Evolutionary conservation across 2,329 filamentous ascomycete genomes (phyloP).

Genomic region (Colletotrichum euphorbiae): DNA sequence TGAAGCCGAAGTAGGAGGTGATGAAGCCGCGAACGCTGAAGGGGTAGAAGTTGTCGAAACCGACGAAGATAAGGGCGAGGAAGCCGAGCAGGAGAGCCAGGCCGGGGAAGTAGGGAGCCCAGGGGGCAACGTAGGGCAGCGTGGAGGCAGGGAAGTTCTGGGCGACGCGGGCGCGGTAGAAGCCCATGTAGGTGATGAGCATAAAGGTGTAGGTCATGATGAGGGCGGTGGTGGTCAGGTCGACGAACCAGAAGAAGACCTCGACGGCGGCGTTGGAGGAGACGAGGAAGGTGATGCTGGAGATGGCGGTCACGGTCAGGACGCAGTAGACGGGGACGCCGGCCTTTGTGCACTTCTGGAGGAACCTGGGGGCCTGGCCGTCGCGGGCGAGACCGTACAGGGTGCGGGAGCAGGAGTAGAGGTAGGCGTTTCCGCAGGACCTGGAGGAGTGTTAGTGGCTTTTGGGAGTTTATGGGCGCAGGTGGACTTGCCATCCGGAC

Average conservation of each 20-base stretch:
- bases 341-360: constrained; percentile 52
- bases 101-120: constrained; percentile 65
- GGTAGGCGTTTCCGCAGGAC: constrained; percentile 64
- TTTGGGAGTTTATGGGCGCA: background rate
- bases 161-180: constrained; percentile 64
- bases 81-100: constrained; percentile 59
- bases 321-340: constrained; percentile 59
- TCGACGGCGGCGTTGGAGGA: constrained; percentile 51
- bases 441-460: constrained; percentile 4
- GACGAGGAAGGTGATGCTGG: constrained; percentile 53
- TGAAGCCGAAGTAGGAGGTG: constrained; percentile 65
- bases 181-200: constrained; percentile 58
- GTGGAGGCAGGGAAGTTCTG: constrained; percentile 61
- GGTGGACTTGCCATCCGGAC: constrained; percentile 40
- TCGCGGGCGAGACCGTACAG: constrained; percentile 63
- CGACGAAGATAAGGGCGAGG: constrained; percentile 65
- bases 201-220: constrained; percentile 69
- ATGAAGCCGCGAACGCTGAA: constrained; percentile 62
- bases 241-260: constrained; percentile 58
- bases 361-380: constrained; percentile 59
- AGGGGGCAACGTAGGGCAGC: constrained; percentile 62
- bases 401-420: constrained; percentile 63
- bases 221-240: constrained; percentile 67
- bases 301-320: constrained; percentile 47
- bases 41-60: constrained; percentile 66